Conservation (phyloP, 352 stramenopile genomes). For the Discostella stelligera region DNA sequence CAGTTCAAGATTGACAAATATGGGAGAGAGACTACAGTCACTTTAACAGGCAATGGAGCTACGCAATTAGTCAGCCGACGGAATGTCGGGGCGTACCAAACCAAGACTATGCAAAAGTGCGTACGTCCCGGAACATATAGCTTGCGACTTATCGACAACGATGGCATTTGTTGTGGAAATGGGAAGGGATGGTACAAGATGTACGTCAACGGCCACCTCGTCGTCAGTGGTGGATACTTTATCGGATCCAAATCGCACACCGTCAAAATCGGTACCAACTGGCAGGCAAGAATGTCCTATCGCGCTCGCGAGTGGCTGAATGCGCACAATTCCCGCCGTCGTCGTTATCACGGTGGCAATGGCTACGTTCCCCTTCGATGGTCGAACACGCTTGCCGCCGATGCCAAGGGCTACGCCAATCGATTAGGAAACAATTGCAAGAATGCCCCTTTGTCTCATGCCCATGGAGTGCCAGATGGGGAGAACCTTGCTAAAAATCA, state of each 20-base stretch:
- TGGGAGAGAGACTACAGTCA: conserved; percentile 26
- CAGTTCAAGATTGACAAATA: conserved; percentile 39
- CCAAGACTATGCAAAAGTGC: conserved; percentile 22
- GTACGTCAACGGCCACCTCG: conserved; percentile 9
- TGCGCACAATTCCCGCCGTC: conserved; percentile 19
- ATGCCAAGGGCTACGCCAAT: conserved; percentile 11
- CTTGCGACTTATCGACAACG: conserved; percentile 16
- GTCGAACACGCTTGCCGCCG: conserved; percentile 10
- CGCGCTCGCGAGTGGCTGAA: conserved; percentile 14
- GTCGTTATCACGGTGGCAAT: conserved; percentile 19
- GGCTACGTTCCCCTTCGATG: conserved; percentile 19
- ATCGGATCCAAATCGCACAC: conserved; percentile 19
- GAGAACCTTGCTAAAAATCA: conserved; percentile 36
- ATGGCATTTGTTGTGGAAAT: conserved; percentile 30
- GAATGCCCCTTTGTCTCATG: background rate
- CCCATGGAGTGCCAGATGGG: conserved; percentile 9
- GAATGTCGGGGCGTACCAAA: conserved; percentile 25
- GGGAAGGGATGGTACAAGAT: conserved; percentile 34
- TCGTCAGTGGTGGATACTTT: conserved; percentile 26
- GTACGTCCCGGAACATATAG: conserved; percentile 25
- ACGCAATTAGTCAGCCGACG: conserved; percentile 8
- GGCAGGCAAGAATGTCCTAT: conserved; percentile 15
- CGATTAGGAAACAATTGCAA: conserved; percentile 14
- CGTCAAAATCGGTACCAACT: conserved; percentile 27
- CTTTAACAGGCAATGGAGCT: conserved; percentile 18